A percentile compares a stretch with the other conserved stretches of the same genome.
These are phyloP conservation scores for Boletus sp. DNA, from an alignment of 768 basidiomycete species.

Conservation along the genomic window DNA sequence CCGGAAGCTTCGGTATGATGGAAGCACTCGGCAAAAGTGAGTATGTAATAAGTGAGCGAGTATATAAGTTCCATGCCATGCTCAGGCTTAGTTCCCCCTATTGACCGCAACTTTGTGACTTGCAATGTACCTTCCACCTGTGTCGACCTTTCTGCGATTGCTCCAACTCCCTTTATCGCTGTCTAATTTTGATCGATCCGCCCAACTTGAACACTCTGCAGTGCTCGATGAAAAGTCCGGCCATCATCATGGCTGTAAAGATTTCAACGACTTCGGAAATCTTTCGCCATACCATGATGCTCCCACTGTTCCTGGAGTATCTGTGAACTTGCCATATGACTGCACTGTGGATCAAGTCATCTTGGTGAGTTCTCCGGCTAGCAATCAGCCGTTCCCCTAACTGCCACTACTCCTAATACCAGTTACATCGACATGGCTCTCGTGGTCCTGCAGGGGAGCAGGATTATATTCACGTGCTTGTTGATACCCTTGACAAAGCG, in stretches of 20 bases:
- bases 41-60: background rate
- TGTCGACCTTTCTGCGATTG: conserved; percentile 9
- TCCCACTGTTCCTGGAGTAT: conserved; percentile 28
- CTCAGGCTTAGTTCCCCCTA: too few species aligned
- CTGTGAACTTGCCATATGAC: conserved; percentile 34
- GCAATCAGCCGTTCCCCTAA: background rate
- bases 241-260: background rate
- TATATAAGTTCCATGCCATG: background rate
- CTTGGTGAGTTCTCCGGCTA: conserved; percentile 27
- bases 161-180: conserved; percentile 14
- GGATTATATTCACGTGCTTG: conserved; percentile 31
- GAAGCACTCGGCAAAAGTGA: background rate
- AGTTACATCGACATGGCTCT: conserved; percentile 45
- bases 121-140: conserved; percentile 18
- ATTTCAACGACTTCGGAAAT: conserved; percentile 31
- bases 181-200: too few species aligned
- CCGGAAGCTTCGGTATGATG: background rate
- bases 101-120: background rate
- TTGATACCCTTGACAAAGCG: conserved; percentile 28
- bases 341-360: conserved; percentile 42
- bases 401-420: background rate
- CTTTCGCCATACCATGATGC: conserved; percentile 38
- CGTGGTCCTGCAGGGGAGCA: conserved; percentile 35
- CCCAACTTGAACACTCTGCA: too few species aligned
- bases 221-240: background rate